Evolutionary conservation across 441 rosid genomes (phyloP).

Genomic region (Lagerstroemia fauriei): DNA sequence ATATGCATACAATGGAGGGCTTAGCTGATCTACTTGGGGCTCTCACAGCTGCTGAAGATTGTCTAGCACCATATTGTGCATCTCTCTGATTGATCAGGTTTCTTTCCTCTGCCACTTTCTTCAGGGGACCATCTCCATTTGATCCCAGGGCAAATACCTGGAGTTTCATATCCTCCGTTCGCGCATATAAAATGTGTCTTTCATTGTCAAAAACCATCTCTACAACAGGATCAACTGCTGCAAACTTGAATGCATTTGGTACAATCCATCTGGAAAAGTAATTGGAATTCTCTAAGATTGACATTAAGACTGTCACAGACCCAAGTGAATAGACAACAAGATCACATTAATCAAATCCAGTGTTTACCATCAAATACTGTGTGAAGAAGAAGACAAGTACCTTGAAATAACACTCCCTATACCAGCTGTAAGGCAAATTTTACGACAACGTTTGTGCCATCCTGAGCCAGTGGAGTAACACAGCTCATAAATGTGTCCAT

Average conservation of each 20-base stretch:
- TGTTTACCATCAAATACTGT: background rate
- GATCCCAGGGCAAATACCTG: conserved; percentile 78
- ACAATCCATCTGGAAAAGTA: conserved; percentile 80
- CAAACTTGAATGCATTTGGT: conserved; percentile 90
- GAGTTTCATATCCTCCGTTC: conserved; percentile 91
- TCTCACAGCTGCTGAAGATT: conserved; percentile 54
- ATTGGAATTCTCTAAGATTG: background rate
- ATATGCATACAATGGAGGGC: conserved; percentile 78
- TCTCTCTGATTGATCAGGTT: conserved; percentile 81
- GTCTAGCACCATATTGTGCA: conserved; percentile 67
- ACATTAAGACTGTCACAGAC: background rate
- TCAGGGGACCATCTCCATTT: conserved; percentile 76
- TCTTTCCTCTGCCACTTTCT: conserved; percentile 90
- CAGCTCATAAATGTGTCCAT: conserved; percentile 87
- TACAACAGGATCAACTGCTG: conserved; percentile 82
- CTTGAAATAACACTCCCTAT: conserved; percentile 89
- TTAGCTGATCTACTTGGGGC: conserved; percentile 56
- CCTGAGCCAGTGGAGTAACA: conserved; percentile 80
- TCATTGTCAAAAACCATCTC: conserved; percentile 93
- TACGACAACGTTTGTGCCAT: conserved; percentile 86
- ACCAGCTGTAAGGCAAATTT: conserved; percentile 91
- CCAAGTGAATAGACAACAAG: background rate
- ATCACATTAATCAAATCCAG: background rate
- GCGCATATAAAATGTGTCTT: conserved; percentile 82
- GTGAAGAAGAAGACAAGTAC: conserved; percentile 38